phyloP scores from a whole-genome alignment of 257 asterid species.

The Jasminum sambac region DNA sequence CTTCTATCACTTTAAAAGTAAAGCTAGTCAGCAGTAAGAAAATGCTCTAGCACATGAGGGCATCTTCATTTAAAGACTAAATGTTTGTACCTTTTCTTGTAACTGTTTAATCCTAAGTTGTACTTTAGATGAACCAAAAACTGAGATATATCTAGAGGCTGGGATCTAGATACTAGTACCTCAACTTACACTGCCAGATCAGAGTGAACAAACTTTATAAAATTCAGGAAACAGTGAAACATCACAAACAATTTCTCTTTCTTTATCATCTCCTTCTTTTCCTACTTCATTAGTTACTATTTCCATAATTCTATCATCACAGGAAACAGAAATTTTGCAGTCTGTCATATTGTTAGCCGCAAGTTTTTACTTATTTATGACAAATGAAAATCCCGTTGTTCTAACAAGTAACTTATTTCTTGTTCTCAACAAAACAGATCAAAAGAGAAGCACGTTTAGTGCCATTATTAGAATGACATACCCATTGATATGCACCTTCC shows the following conservation, averaged over 20 bases:
- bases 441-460: not conserved
- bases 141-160: not conserved
- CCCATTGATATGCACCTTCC: slow-evolving; percentile 91
- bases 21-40: not conserved
- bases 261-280: not conserved
- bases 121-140: not conserved
- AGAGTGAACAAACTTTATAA: not conserved
- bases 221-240: not conserved
- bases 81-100: not conserved
- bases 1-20: not conserved
- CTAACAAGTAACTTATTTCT: not conserved
- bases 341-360: not conserved
- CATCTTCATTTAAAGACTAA: not conserved
- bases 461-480: slow-evolving; percentile 27
- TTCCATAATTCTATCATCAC: not conserved
- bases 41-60: not conserved
- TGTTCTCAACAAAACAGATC: not conserved
- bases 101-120: not conserved
- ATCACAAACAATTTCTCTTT: not conserved
- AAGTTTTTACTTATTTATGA: not conserved
- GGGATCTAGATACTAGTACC: not conserved
- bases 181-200: not conserved
- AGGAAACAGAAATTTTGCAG: not conserved
- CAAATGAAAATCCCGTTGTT: not conserved
- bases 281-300: not conserved